A percentile compares a stretch with the other conserved stretches of the same genome.
phyloP scores from a whole-genome alignment of 2,329 filamentous ascomycete genomes.

The Scedosporium aurantiacum region DNA sequence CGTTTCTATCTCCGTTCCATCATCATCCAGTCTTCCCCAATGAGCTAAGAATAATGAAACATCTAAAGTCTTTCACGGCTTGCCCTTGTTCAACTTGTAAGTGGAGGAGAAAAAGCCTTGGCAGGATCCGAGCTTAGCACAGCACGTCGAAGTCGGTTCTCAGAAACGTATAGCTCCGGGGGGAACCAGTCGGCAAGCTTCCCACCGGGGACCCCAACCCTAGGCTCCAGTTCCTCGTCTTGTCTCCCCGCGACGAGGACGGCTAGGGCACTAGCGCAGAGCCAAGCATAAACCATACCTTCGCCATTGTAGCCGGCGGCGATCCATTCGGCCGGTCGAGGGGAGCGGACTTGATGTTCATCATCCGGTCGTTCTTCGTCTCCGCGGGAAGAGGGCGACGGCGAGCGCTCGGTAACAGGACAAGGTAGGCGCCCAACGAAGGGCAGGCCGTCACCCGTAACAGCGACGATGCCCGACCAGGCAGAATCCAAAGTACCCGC shows the following conservation, averaged over 20 bases:
- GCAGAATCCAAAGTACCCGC: slow-evolving; percentile 23
- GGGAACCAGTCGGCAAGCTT: slow-evolving; percentile 30
- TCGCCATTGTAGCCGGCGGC: slow-evolving; percentile 39
- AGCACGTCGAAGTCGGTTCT: slow-evolving; percentile 17
- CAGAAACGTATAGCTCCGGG: slow-evolving; percentile 15
- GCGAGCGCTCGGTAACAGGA: slow-evolving; percentile 10
- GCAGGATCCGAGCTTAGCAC: background rate
- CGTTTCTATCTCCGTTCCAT: background rate
- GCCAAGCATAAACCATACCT: slow-evolving; percentile 44
- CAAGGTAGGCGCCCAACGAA: slow-evolving; percentile 36
- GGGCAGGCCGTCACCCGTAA: slow-evolving; percentile 36
- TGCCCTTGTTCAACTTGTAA: background rate
- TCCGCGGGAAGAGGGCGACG: no score
- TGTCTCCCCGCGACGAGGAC: slow-evolving; percentile 32
- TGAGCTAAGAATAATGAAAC: background rate
- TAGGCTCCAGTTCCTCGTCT: slow-evolving; percentile 16
- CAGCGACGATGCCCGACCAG: slow-evolving; percentile 39
- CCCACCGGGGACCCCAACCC: slow-evolving; percentile 24
- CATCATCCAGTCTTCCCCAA: background rate
- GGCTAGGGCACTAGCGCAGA: slow-evolving; percentile 35
- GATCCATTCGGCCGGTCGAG: slow-evolving; percentile 34
- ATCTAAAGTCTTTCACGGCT: background rate
- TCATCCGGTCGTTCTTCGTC: slow-evolving; percentile 8
- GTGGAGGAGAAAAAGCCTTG: background rate
- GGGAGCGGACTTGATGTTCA: background rate